Evolutionary conservation across 306 rosid species (phyloP), one percentile per base, ranked within the genome.

Genomic region (Quillaja saponaria): DNA sequence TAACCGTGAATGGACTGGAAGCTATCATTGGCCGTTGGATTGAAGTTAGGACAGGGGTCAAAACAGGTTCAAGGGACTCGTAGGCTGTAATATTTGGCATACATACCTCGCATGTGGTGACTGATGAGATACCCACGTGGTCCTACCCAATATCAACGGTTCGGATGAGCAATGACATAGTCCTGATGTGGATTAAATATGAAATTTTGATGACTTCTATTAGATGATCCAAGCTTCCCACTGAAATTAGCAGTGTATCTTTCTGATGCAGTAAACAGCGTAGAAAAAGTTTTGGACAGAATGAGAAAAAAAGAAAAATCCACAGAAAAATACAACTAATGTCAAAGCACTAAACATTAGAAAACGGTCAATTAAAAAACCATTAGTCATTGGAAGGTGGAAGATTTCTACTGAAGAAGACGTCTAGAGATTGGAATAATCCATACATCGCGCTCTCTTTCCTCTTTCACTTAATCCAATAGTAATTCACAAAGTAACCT

Each of bases 401-500:
- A 83, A 63, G 69, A 59, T 61, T 72, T 81, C 68, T 37, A 58
- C 80, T 56, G 66, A 71, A 76, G 80, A 80, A 73, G 85, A 74
- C 80, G 51, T 81, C 77, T 70, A 40, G 84, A 81, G 81, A 79
- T 79, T 81, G 82, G 87, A 74, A 79, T 61, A 67, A 57, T 70
- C 85, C 75, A 55, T 31, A 38, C 20, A 51, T 13, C 48, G 17
- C 70, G 31, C 54, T 50, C 52, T 50, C 55, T 15, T 13, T 14
- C 25, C 63, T 54, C 16, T 18, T 35, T 56, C 70, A 19, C 76
- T 71, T 34, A 66, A 49, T 70, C 76, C 66, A 53, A 61, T 13
- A 69, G 66, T 58, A 58, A 19, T 18, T 31, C 21, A 46, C 25
- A 54, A 15, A 65, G 64, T 69, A 49, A 56, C 50, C 45, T 42